phyloP scores from a whole-genome alignment of 140 eudicot genomes.

The Senecio squalidus region DNA sequence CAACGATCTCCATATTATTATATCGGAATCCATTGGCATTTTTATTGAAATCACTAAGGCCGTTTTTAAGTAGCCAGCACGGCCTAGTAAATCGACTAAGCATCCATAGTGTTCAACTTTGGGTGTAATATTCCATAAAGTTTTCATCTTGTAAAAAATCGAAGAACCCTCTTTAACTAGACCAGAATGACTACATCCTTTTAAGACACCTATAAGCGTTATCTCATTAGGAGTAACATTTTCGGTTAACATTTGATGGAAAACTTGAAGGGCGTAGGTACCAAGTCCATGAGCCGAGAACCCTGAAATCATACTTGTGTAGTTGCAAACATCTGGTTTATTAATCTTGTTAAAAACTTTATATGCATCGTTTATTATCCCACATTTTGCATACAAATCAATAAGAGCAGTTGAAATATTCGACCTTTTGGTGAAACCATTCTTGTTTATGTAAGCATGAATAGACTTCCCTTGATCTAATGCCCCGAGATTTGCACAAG shows the following conservation, averaged over 20 bases:
- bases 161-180: slow-evolving; percentile 57
- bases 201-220: slow-evolving; percentile 61
- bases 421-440: slow-evolving; percentile 28
- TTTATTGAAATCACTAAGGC: slow-evolving; percentile 47
- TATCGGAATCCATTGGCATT: slow-evolving; percentile 55
- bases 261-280: slow-evolving; percentile 40
- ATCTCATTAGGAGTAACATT: slow-evolving; percentile 52
- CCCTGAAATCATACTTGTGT: slow-evolving; percentile 80
- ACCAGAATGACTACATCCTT: slow-evolving; percentile 80
- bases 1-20: slow-evolving; percentile 67
- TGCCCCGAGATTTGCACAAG: slow-evolving; percentile 72
- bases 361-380: slow-evolving; percentile 45
- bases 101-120: slow-evolving; percentile 76
- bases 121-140: slow-evolving; percentile 43
- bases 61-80: slow-evolving; percentile 57
- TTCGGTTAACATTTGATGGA: slow-evolving; percentile 46
- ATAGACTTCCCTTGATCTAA: slow-evolving; percentile 63
- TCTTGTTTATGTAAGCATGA: slow-evolving; percentile 40
- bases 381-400: slow-evolving; percentile 83
- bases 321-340: slow-evolving; percentile 53
- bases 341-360: slow-evolving; percentile 33
- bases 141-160: slow-evolving; percentile 50
- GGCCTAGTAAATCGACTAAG: slow-evolving; percentile 61
- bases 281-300: slow-evolving; percentile 63
- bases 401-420: slow-evolving; percentile 61